These are phyloP conservation scores for Aspergillus sp. DNA, from an alignment of 2,329 filamentous ascomycete species.

Conservation along the genomic window DNA sequence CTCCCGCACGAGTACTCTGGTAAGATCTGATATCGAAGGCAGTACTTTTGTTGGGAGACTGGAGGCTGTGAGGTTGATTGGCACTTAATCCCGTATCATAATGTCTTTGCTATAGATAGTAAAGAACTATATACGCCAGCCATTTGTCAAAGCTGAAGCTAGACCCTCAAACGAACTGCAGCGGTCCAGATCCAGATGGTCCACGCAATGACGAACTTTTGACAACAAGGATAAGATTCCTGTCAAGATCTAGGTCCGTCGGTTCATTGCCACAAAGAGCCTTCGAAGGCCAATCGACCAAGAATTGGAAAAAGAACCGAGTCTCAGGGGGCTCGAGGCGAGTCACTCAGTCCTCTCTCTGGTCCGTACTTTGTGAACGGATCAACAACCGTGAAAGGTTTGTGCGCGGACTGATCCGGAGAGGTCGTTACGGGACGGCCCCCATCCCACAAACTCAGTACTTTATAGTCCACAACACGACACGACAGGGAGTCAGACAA, in stretches of 20 bases:
- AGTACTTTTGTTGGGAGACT: too few species aligned
- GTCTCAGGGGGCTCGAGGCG: background rate
- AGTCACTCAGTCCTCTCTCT: too few species aligned
- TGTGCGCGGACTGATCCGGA: background rate
- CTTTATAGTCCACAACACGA: too few species aligned
- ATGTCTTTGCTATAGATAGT: too few species aligned
- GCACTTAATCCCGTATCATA: too few species aligned
- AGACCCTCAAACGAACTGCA: background rate
- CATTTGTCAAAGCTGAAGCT: background rate
- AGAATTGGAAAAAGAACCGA: background rate
- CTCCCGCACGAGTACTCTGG: too few species aligned
- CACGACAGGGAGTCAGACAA: background rate
- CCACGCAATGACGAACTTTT: background rate
- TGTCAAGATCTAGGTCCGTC: background rate
- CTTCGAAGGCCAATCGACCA: too few species aligned
- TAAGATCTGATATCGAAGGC: too few species aligned
- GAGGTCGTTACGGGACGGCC: background rate
- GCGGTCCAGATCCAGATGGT: background rate
- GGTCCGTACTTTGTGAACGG: slow-evolving; percentile 6
- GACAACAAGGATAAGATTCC: background rate
- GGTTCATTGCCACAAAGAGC: background rate
- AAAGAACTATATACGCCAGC: background rate
- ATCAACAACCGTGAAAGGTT: background rate
- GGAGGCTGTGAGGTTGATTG: too few species aligned
- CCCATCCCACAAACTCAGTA: background rate